These are phyloP conservation scores for Anethum foeniculum DNA, from an alignment of 140 eudicot genomes.

Conservation along the genomic window DNA sequence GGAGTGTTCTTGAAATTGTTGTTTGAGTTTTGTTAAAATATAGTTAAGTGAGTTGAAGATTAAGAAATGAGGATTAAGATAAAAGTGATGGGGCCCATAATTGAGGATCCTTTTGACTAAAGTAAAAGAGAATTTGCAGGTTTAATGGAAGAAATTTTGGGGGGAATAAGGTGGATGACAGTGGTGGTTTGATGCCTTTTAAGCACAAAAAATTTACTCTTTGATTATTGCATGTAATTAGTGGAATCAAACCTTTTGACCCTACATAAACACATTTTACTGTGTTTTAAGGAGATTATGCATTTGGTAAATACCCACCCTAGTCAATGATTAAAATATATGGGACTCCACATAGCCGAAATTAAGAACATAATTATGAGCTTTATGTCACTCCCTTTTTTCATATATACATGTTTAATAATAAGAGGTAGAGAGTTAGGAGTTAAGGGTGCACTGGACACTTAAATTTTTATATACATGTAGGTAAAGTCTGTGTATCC, in stretches of 20 bases:
- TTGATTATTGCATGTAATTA: neutral
- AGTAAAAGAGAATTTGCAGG: slow-evolving; percentile 42
- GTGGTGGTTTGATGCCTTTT: slow-evolving; percentile 1
- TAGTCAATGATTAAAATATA: neutral
- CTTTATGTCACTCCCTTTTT: neutral
- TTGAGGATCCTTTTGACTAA: slow-evolving; percentile 50
- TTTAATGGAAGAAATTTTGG: slow-evolving; percentile 28
- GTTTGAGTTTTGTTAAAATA: slow-evolving; percentile 10
- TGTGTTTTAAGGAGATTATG: neutral
- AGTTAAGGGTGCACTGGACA: no score
- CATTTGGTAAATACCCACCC: slow-evolving; percentile 4
- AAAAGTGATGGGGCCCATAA: slow-evolving; percentile 31
- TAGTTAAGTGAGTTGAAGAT: slow-evolving; percentile 13
- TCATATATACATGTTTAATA: neutral
- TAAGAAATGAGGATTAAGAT: slow-evolving; percentile 5
- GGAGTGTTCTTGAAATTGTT: slow-evolving; percentile 2
- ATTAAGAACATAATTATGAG: slow-evolving; percentile 1
- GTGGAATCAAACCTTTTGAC: neutral
- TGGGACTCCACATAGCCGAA: neutral
- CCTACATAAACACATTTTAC: neutral
- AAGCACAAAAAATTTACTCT: neutral
- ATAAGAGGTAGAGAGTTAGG: neutral
- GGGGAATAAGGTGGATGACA: slow-evolving; percentile 26
- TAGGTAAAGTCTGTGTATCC: neutral
- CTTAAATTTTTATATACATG: neutral